A percentile compares a stretch with the other conserved stretches of the same genome.
Evolutionary conservation across 2,329 filamentous ascomycete genomes (phyloP).

Genomic region (Hypoxylon sp.): DNA sequence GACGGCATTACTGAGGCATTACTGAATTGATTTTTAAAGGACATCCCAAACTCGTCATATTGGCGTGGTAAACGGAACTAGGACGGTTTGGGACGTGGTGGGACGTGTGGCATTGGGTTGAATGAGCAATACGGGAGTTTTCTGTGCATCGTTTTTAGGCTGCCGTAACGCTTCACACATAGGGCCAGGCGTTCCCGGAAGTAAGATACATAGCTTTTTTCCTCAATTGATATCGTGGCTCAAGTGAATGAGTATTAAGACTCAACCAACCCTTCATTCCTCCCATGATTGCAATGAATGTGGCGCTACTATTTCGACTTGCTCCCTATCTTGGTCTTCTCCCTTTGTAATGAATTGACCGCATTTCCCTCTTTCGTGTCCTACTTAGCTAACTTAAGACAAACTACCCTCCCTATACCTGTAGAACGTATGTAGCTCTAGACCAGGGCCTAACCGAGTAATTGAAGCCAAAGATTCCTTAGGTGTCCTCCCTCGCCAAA

Average conservation of each 20-base stretch:
- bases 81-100: conserved; percentile 43
- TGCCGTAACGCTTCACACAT: conserved; percentile 47
- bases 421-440: conserved; percentile 2
- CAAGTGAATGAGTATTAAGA: conserved; percentile 27
- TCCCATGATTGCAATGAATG: neutral
- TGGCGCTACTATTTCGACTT: conserved; percentile 1
- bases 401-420: neutral
- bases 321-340: conserved; percentile 8
- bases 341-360: conserved; percentile 28
- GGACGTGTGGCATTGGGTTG: conserved; percentile 48
- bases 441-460: neutral
- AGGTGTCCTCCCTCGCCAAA: conserved; percentile 22
- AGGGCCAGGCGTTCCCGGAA: conserved; percentile 49
- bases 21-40: conserved; percentile 34
- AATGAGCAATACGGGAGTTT: conserved; percentile 50
- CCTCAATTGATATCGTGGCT: conserved; percentile 26
- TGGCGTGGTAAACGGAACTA: conserved; percentile 37
- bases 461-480: neutral
- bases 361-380: neutral
- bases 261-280: conserved; percentile 35
- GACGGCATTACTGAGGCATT: conserved; percentile 20
- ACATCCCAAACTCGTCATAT: conserved; percentile 28
- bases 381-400: conserved; percentile 14
- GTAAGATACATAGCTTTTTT: conserved; percentile 36
- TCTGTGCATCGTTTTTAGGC: conserved; percentile 44